Conservation (phyloP, 176 grass and related monocot species). For the Puccinellia tenuiflora region DNA sequence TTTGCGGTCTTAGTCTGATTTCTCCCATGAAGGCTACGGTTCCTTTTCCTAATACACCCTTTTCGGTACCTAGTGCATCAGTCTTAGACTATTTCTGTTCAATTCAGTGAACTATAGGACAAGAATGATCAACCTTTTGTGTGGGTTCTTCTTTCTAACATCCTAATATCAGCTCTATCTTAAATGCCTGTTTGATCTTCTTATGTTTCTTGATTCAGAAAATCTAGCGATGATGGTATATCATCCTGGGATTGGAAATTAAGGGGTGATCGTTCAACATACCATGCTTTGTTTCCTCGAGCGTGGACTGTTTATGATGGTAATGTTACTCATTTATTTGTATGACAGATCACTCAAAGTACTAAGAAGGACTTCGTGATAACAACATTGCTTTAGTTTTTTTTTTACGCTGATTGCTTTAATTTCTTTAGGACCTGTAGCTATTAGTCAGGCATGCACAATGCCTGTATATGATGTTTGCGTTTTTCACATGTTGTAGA, state of each 20-base stretch:
- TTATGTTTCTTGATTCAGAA: constrained; percentile 39
- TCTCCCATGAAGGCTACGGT: neutral
- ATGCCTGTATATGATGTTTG: neutral
- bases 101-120: neutral
- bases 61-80: neutral
- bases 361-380: neutral
- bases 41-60: neutral
- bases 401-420: too few relatives aligned
- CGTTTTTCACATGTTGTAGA: neutral
- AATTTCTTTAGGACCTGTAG: neutral
- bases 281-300: constrained; percentile 96
- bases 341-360: neutral
- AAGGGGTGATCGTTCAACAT: constrained; percentile 87
- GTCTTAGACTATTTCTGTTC: neutral
- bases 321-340: constrained; percentile 32
- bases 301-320: constrained; percentile 99
- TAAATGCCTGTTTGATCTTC: neutral
- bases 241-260: constrained; percentile 98
- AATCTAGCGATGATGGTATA: constrained; percentile 75
- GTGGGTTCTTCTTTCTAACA: constrained; percentile 11
- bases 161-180: constrained; percentile 6
- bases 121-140: neutral
- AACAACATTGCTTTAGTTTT: neutral
- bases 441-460: neutral
- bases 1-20: neutral